Conservation (phyloP, 2,329 filamentous ascomycete species). For the Cordyceps militaris region DNA sequence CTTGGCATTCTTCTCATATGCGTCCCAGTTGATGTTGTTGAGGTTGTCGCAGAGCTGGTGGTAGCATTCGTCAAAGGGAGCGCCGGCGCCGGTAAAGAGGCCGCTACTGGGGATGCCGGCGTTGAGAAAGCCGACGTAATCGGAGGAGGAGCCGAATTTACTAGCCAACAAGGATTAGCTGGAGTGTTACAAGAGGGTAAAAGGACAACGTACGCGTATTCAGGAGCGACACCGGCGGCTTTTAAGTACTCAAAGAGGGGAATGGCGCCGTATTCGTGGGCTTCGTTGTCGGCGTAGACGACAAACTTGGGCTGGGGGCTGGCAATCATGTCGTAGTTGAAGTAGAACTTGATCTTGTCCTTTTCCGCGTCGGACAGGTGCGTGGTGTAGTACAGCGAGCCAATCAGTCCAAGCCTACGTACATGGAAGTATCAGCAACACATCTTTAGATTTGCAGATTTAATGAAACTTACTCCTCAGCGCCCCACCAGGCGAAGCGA, state of each 20-base stretch:
- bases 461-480: slow-evolving; percentile 29
- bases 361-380: slow-evolving; percentile 30
- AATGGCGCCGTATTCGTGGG: slow-evolving; percentile 29
- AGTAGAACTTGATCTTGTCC: slow-evolving; percentile 56
- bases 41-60: slow-evolving; percentile 34
- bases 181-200: neutral
- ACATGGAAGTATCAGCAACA: neutral
- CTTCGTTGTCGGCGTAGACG: slow-evolving; percentile 34
- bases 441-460: neutral
- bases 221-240: slow-evolving; percentile 27
- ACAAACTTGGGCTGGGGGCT: slow-evolving; percentile 32
- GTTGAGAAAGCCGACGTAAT: slow-evolving; percentile 35
- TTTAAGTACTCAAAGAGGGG: slow-evolving; percentile 29
- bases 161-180: neutral
- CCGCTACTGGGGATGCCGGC: slow-evolving; percentile 34
- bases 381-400: slow-evolving; percentile 34
- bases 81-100: slow-evolving; percentile 34
- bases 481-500: slow-evolving; percentile 37
- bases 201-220: slow-evolving; percentile 23
- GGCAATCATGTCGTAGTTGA: slow-evolving; percentile 68
- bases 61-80: slow-evolving; percentile 30
- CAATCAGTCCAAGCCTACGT: slow-evolving; percentile 32
- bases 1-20: slow-evolving; percentile 32
- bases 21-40: slow-evolving; percentile 35
- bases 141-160: slow-evolving; percentile 30